These are phyloP conservation scores for Xylaria scruposa DNA, from an alignment of 495 filamentous ascomycete genomes.

Conservation along the genomic window DNA sequence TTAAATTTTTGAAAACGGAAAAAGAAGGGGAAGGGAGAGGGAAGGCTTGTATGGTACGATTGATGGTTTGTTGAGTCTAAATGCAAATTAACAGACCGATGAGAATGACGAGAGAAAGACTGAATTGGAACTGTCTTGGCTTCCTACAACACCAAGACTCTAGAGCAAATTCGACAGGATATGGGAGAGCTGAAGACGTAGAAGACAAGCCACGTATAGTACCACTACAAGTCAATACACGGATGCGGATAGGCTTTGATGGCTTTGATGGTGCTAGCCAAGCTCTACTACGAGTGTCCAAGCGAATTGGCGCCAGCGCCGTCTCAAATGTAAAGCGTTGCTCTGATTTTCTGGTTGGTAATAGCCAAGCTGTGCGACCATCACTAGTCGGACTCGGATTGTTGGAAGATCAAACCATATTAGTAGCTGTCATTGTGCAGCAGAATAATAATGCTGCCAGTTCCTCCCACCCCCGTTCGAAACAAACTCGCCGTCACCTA, in stretches of 20 bases:
- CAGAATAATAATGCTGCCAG: background rate
- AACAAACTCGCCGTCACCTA: background rate
- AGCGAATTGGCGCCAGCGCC: constrained; percentile 14
- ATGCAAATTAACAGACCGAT: constrained; percentile 8
- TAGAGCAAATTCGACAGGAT: background rate
- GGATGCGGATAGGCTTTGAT: background rate
- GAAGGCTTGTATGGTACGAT: background rate
- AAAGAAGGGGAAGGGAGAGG: background rate
- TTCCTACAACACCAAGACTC: constrained; percentile 2
- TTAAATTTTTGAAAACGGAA: background rate
- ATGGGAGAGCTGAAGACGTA: background rate
- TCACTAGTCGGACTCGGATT: background rate
- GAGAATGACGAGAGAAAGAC: constrained; percentile 18
- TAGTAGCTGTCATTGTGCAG: background rate
- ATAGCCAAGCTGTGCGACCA: background rate
- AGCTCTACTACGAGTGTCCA: constrained; percentile 9
- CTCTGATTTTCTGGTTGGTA: background rate
- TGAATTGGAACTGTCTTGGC: constrained; percentile 29
- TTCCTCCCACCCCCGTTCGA: background rate
- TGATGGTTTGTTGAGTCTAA: background rate
- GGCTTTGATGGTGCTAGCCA: constrained; percentile 12
- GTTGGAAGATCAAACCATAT: constrained; percentile 15
- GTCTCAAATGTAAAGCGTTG: constrained; percentile 1
- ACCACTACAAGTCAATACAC: background rate
- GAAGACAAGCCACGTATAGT: background rate